These are phyloP conservation scores for Suillus weaverae DNA, from an alignment of 768 basidiomycete species.

Conservation along the genomic window DNA sequence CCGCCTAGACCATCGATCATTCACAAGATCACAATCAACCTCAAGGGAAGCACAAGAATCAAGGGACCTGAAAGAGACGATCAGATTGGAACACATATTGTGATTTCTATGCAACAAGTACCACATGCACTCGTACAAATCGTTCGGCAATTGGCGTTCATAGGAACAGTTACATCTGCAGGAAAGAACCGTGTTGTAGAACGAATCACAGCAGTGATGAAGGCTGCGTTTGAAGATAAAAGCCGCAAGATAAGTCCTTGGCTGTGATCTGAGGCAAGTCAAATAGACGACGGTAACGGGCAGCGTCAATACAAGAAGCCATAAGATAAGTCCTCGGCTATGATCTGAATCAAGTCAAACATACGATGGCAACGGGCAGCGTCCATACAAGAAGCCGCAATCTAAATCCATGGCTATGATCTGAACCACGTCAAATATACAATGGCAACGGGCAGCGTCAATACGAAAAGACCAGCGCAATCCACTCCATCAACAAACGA, in stretches of 20 bases:
- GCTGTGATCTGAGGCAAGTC: neutral
- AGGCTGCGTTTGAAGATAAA: neutral
- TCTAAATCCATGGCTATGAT: neutral
- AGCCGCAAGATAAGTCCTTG: neutral
- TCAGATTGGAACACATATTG: conserved; percentile 2
- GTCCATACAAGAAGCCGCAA: neutral
- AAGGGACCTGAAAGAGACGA: conserved; percentile 1
- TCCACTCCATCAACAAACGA: neutral
- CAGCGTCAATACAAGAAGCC: neutral
- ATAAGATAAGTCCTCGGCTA: neutral
- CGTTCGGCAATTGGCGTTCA: neutral
- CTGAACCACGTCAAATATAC: neutral
- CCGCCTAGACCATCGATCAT: neutral
- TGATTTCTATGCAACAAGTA: neutral
- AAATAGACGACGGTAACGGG: neutral
- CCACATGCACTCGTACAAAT: neutral
- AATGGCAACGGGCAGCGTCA: neutral
- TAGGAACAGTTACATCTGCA: neutral
- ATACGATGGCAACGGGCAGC: neutral
- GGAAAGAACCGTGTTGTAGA: neutral
- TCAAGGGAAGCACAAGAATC: conserved; percentile 3
- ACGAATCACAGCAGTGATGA: neutral
- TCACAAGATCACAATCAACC: conserved; percentile 6
- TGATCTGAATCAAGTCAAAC: neutral
- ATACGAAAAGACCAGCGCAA: neutral